These are phyloP conservation scores for Tremella yokohamensis DNA, from an alignment of 768 basidiomycete species.

Conservation along the genomic window DNA sequence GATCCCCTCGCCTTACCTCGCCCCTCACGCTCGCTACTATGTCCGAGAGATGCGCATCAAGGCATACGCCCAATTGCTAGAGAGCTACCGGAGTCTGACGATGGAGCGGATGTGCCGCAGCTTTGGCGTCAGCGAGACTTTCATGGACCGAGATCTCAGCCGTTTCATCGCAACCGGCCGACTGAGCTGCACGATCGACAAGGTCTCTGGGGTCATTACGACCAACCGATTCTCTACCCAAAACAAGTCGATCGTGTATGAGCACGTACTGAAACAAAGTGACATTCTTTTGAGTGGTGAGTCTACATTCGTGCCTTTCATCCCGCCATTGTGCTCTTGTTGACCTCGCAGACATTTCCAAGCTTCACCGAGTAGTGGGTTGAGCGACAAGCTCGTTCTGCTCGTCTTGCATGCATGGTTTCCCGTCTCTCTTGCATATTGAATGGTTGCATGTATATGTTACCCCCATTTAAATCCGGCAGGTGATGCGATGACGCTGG, in stretches of 20 bases:
- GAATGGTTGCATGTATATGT: too few species aligned
- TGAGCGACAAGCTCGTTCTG: constrained; percentile 3
- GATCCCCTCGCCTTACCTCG: constrained; percentile 78
- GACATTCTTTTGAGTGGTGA: constrained; percentile 76
- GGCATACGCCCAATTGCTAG: constrained; percentile 86
- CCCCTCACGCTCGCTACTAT: constrained; percentile 82
- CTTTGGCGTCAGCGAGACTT: constrained; percentile 83
- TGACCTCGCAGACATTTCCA: constrained; percentile 58
- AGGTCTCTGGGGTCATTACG: constrained; percentile 89
- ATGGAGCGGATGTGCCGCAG: constrained; percentile 77
- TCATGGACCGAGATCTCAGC: constrained; percentile 88
- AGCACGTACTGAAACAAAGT: constrained; percentile 87
- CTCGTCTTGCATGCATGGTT: too few species aligned
- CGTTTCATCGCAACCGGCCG: constrained; percentile 85
- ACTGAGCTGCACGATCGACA: constrained; percentile 84
- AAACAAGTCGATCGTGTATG: constrained; percentile 80
- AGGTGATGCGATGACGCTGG: too few species aligned
- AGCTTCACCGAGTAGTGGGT: constrained; percentile 79
- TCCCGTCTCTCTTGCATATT: too few species aligned
- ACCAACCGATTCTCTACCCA: constrained; percentile 64
- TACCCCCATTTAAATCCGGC: too few species aligned
- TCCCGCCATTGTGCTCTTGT: neutral
- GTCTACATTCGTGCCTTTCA: constrained; percentile 8
- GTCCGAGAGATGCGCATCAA: constrained; percentile 93
- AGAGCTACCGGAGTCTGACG: constrained; percentile 83